Conservation (phyloP, 495 filamentous ascomycete genomes). For the Pseudevernia furfuracea region DNA sequence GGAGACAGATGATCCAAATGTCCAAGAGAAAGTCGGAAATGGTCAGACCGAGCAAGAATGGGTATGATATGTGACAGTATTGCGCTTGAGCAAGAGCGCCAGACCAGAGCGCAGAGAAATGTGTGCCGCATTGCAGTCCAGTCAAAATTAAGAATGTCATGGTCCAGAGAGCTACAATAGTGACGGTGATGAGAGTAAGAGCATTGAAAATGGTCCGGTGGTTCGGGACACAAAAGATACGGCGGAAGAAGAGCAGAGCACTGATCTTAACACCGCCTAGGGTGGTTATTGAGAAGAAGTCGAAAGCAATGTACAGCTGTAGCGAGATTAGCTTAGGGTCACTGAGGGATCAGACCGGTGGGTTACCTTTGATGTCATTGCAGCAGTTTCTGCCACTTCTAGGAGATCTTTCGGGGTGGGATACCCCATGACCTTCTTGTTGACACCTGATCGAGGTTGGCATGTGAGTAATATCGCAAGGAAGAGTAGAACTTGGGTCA, state of each 20-base stretch:
- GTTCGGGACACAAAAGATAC: conserved; percentile 7
- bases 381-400: background rate
- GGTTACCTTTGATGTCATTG: conserved; percentile 2
- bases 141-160: background rate
- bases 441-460: background rate
- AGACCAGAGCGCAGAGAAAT: conserved; percentile 14
- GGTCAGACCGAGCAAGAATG: background rate
- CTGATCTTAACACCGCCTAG: conserved; percentile 2
- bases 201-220: background rate
- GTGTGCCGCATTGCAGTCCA: background rate
- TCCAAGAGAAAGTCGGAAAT: conserved; percentile 10
- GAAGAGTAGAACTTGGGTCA: background rate
- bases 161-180: conserved; percentile 1
- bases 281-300: conserved; percentile 2
- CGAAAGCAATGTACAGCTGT: conserved; percentile 8
- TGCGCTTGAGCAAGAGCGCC: accelerated
- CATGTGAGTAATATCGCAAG: background rate
- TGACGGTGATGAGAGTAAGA: background rate
- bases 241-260: conserved; percentile 9
- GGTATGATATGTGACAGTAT: background rate
- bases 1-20: background rate
- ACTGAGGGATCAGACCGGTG: background rate
- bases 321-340: background rate
- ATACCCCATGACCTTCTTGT: conserved; percentile 1
- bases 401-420: background rate